phyloP scores from a whole-genome alignment of 768 basidiomycete genomes.

The Udeniomyces megalosporus region DNA sequence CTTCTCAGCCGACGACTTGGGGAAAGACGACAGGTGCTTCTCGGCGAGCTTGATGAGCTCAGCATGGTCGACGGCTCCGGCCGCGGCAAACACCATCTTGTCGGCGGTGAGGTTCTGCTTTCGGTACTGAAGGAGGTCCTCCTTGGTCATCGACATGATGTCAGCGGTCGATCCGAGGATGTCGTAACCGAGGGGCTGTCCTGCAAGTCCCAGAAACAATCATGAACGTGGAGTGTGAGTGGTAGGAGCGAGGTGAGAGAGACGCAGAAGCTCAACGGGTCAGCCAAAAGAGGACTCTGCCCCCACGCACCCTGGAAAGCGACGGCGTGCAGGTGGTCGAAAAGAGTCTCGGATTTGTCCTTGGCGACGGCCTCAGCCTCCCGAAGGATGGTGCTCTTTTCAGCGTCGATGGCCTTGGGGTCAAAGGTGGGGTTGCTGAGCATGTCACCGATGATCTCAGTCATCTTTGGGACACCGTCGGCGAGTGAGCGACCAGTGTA shows the following conservation, averaged over 20 bases:
- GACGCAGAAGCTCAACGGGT: neutral
- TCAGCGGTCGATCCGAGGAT: conserved; percentile 93
- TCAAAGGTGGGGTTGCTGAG: conserved; percentile 94
- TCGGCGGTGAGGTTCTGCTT: conserved; percentile 96
- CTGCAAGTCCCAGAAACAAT: conserved; percentile 35
- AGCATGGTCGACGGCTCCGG: conserved; percentile 82
- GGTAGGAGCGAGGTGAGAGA: conserved; percentile 8
- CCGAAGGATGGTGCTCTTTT: conserved; percentile 86
- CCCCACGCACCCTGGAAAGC: conserved; percentile 73
- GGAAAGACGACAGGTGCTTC: conserved; percentile 78
- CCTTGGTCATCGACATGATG: conserved; percentile 84
- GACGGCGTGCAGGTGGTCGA: conserved; percentile 91
- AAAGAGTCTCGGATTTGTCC: conserved; percentile 94
- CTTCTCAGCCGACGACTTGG: conserved; percentile 65
- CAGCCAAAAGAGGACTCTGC: neutral
- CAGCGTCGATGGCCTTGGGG: conserved; percentile 67
- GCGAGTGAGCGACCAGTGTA: conserved; percentile 98
- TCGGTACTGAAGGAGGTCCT: conserved; percentile 80
- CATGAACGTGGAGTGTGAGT: no score
- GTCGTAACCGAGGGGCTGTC: conserved; percentile 85
- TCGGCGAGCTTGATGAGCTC: conserved; percentile 89
- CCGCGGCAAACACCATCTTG: conserved; percentile 95
- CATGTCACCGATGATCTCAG: conserved; percentile 97
- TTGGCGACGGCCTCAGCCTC: conserved; percentile 99
- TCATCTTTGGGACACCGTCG: conserved; percentile 74